These are phyloP conservation scores for Hondaea fermentalgiana DNA, from an alignment of 108 stramenopile genomes.

Conservation along the genomic window DNA sequence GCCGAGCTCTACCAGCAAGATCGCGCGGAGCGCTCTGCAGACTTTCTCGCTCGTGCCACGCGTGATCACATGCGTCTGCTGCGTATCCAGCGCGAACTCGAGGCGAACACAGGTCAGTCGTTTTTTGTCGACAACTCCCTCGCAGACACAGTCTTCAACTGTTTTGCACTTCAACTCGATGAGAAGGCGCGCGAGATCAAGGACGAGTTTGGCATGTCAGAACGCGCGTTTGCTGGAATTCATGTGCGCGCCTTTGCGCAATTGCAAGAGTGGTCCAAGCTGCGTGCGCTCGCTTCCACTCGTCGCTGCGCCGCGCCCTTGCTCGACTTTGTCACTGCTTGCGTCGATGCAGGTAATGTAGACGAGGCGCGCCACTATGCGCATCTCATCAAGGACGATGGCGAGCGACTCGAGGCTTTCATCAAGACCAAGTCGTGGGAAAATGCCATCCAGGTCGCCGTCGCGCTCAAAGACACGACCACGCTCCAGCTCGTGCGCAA, in stretches of 20 bases:
- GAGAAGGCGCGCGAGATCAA: conserved; percentile 3
- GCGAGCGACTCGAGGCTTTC: neutral
- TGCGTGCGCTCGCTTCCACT: neutral
- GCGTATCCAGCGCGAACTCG: neutral
- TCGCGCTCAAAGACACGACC: neutral
- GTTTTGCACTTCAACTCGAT: neutral
- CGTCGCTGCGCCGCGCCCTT: neutral
- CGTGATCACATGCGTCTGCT: neutral
- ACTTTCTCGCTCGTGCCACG: neutral
- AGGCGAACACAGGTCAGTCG: neutral
- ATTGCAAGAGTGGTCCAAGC: neutral
- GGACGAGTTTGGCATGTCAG: neutral
- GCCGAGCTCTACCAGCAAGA: neutral
- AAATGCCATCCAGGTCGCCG: neutral
- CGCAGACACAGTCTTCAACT: neutral
- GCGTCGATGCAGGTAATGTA: neutral
- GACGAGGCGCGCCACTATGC: conserved; percentile 5
- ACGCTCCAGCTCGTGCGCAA: conserved; percentile 14
- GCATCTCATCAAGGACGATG: neutral
- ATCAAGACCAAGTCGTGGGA: neutral
- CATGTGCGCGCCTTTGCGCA: neutral
- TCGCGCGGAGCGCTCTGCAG: neutral
- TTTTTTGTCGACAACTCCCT: conserved; percentile 14
- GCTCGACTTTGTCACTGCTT: neutral
- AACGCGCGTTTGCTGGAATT: neutral